These are phyloP conservation scores for Backusella circina DNA, from an alignment of 192 early-diverging fungal species.

Conservation along the genomic window DNA sequence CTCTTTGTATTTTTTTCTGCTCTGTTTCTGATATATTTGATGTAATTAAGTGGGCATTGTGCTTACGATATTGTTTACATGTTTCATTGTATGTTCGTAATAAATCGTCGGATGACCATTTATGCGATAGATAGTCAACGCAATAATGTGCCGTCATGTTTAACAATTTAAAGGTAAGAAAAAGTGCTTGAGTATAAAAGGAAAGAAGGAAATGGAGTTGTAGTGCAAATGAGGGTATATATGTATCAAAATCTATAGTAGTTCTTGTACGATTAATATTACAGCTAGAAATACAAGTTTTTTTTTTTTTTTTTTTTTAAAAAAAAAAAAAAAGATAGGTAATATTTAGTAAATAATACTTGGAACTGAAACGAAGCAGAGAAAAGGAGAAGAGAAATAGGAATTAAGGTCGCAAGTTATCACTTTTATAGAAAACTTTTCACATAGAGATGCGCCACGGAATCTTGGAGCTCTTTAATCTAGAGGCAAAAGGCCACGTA, in stretches of 20 bases:
- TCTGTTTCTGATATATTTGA: background rate
- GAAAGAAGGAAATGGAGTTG: background rate
- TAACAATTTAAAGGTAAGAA: background rate
- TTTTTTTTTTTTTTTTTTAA: background rate
- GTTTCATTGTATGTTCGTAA: conserved; percentile 15
- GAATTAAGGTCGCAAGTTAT: background rate
- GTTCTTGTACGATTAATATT: background rate
- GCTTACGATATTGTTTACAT: conserved; percentile 8
- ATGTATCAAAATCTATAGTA: background rate
- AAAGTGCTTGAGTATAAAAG: conserved; percentile 1
- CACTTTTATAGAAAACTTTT: background rate
- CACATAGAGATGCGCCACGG: background rate
- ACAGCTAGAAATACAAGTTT: background rate
- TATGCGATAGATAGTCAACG: conserved; percentile 33
- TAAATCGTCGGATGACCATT: conserved; percentile 20
- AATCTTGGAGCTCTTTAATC: background rate
- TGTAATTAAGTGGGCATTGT: background rate
- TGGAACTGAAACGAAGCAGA: background rate
- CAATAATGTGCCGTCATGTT: conserved; percentile 17
- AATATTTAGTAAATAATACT: background rate
- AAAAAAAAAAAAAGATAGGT: background rate
- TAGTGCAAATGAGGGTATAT: background rate
- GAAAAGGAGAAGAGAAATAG: background rate
- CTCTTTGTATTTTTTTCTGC: conserved; percentile 1
- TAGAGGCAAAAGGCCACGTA: background rate